Evolutionary conservation across 75 land plant genomes (phyloP).

Genomic region (Larix kaempferi): DNA sequence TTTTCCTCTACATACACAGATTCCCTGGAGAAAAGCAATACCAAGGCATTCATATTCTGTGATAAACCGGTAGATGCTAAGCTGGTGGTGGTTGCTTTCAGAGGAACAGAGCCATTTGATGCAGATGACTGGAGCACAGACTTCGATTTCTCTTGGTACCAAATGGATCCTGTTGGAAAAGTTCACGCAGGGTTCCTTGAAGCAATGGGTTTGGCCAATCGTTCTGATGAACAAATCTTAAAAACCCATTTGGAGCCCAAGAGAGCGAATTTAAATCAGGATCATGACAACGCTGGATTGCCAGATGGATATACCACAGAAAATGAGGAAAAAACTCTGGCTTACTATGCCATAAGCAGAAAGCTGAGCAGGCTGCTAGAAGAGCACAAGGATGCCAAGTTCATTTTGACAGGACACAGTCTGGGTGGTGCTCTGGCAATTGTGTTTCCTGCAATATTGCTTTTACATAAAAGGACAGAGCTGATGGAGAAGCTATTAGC

Average conservation of each 20-base stretch:
- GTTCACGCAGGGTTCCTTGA: slow-evolving; percentile 36
- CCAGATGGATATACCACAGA: slow-evolving; percentile 1
- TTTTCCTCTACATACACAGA: slow-evolving; percentile 6
- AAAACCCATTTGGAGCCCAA: neutral
- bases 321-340: slow-evolving; percentile 10
- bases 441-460: slow-evolving; percentile 27
- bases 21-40: neutral
- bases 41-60: slow-evolving; percentile 27
- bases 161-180: slow-evolving; percentile 9
- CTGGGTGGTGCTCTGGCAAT: slow-evolving; percentile 42
- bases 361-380: slow-evolving; percentile 15
- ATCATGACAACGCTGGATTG: neutral
- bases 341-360: slow-evolving; percentile 24
- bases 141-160: slow-evolving; percentile 26
- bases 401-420: slow-evolving; percentile 41
- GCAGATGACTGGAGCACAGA: slow-evolving; percentile 32
- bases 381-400: slow-evolving; percentile 27
- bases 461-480: slow-evolving; percentile 13
- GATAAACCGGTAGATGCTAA: slow-evolving; percentile 22
- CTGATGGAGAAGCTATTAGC: slow-evolving; percentile 21
- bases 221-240: neutral
- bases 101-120: slow-evolving; percentile 35
- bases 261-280: neutral
- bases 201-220: slow-evolving; percentile 22
- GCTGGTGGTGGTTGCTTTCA: slow-evolving; percentile 28